Conservation (phyloP, 495 filamentous ascomycete genomes). For the Lepraria neglecta region DNA sequence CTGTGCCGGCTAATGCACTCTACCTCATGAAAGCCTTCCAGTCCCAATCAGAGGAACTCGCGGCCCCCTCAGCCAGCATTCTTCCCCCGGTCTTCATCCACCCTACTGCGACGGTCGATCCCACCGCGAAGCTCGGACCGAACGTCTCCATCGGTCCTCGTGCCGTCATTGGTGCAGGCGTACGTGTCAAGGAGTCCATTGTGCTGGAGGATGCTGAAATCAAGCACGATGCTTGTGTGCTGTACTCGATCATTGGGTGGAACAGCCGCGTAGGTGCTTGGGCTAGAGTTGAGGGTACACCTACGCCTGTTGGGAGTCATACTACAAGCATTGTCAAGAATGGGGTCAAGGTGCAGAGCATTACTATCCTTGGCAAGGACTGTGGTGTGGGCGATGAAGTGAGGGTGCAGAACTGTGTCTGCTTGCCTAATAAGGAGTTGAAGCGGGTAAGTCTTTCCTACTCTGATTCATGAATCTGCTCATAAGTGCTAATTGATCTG, state of each 20-base stretch:
- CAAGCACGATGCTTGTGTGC: constrained; percentile 91
- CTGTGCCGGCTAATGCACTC: constrained; percentile 93
- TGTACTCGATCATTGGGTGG: constrained; percentile 98
- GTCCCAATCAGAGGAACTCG: constrained; percentile 72
- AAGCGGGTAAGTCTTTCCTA: constrained; percentile 69
- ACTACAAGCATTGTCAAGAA: constrained; percentile 94
- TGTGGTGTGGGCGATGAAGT: constrained; percentile 93
- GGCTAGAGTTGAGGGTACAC: constrained; percentile 95
- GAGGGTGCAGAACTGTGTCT: constrained; percentile 96
- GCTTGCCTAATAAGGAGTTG: constrained; percentile 95
- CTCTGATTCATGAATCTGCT: no score
- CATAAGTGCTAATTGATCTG: constrained; percentile 5
- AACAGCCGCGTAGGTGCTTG: constrained; percentile 91
- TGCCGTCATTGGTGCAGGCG: constrained; percentile 76
- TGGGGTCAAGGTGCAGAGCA: constrained; percentile 96
- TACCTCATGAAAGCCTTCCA: constrained; percentile 96
- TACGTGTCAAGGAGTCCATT: constrained; percentile 90
- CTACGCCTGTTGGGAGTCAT: constrained; percentile 82
- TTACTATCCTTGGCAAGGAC: constrained; percentile 96
- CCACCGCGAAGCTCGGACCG: constrained; percentile 91
- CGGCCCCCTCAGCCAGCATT: constrained; percentile 78
- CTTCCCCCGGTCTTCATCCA: constrained; percentile 95
- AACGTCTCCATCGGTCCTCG: constrained; percentile 94
- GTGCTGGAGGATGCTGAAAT: constrained; percentile 93
- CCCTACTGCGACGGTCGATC: constrained; percentile 86